Evolutionary conservation across 495 filamentous ascomycete species (phyloP), one percentile per base, ranked within the genome.

Genomic region (Aspergillus taichungensis): DNA sequence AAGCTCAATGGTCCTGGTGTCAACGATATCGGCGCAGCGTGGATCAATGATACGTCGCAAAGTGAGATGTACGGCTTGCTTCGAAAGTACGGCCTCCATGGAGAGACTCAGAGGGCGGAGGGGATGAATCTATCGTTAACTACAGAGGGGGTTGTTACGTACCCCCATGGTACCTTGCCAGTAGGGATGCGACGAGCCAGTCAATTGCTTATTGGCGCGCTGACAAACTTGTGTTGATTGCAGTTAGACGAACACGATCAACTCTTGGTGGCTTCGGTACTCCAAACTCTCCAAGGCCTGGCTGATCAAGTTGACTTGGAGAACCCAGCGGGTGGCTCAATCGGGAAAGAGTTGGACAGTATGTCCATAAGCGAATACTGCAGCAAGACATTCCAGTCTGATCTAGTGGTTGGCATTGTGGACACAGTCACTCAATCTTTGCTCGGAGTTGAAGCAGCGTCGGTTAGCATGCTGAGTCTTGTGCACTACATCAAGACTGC

Each of bases 1-100:
- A 24, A 24, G 18, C 18, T 2, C 43, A 53, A 9, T 42, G 47
- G 3, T 42, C 46, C 5, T 14, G 67, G 64, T 14, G 32, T 59
- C 14, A 62, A 60, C 18, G 73, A 76, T 34, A 38, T 76, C 8
- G 72, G 72, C 0, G 74, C 68, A 0, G 63, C 72, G 2, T 77
- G 74, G 74, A 66, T 73, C 42, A 77, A 76, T 47, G 61, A 74
- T 43, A 67, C 61, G 5, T 72, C 54, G 30, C 74, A 78, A 43
- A 53, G 50, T 11, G 54, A 64, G 31, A 66, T 74, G 37, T 66
- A 43, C 43, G 51, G 42, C 2, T 50, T 74, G 2, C 56, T 57
- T 8, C 47, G 62, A 43, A 35, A 45, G 29, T 71, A 66, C 40
- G 60, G 59, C 2, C 52, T 74, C 6, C 55, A 75, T 18, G 43